Evolutionary conservation across 768 basidiomycete species (phyloP), one percentile per base, ranked within the genome.

Genomic region (Tricholomella constricta): DNA sequence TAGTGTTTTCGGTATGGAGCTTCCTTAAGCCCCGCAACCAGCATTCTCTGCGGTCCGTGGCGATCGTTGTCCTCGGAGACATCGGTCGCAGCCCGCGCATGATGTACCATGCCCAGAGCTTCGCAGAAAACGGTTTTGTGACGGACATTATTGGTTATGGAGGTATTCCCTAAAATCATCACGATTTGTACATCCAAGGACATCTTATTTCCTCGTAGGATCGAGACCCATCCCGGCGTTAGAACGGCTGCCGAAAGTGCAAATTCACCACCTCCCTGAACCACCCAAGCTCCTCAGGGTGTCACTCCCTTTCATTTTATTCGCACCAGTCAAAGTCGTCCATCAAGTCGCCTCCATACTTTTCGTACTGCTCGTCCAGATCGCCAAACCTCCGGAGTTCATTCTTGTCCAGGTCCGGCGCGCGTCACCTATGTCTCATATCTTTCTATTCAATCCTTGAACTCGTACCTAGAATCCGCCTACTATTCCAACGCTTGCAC

Each of bases 101-200:
- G 92, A 96, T 98, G 92, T 98, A 98, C 68, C 97, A 99, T 62
- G 89, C 96, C 0, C 85, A 96, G 66, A 94, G 91, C 65, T 91
- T 99, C 65, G 88, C 91, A 34, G 81, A 86, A 51, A 79, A 85
- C 48, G 83, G 79, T 5, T 97, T 91, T 68, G 72, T 80, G 53
- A 93, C 92, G 2, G 82, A 84, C 60, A 64, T 99, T 15, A 81
- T 98, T 50, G 96, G 93, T 14, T 97, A 97, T 67, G 73, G 76
- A 70, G 94, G 96, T 93, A 81, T 45, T 1, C n/a, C 8, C 45
- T 31, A 4, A 32, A 35, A 37, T 12, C 26, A 26, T n/a, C n/a
- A 3, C n/a, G 15, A n/a, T 27, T n/a, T 43, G 3, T 15, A 1
- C 7, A n/a, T 25, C 8, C 10, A 3, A 14, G 9, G 10, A 11